These are phyloP conservation scores for Ammopiptanthus mongolicus DNA, from an alignment of 306 rosid genomes.

Conservation along the genomic window DNA sequence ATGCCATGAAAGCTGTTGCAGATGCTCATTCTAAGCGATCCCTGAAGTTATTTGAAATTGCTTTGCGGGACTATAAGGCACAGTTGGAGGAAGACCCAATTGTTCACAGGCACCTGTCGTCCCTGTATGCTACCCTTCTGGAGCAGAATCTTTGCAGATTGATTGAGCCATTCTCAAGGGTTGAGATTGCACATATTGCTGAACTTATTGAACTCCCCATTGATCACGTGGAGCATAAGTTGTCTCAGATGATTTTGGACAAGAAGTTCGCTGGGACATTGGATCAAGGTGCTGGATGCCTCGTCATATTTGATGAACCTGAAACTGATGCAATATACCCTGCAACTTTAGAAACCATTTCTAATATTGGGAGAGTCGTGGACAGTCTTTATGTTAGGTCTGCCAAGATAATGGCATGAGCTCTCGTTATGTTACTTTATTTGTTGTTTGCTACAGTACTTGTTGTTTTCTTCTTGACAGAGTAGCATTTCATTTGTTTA, in stretches of 20 bases:
- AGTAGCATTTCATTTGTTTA: not conserved
- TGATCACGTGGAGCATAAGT: conserved; percentile 53
- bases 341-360: conserved; percentile 75
- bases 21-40: conserved; percentile 93
- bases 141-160: conserved; percentile 95
- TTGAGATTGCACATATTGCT: conserved; percentile 84
- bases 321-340: conserved; percentile 52
- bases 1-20: conserved; percentile 97
- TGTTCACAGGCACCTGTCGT: conserved; percentile 86
- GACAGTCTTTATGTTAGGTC: conserved; percentile 91
- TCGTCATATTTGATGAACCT: conserved; percentile 49
- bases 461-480: not conserved
- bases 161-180: conserved; percentile 93
- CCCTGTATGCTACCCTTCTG: conserved; percentile 78
- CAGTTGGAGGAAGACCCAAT: conserved; percentile 95
- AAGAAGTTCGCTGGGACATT: conserved; percentile 75
- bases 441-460: not conserved
- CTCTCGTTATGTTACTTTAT: not conserved
- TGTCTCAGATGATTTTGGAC: conserved; percentile 59
- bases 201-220: conserved; percentile 80
- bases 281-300: conserved; percentile 91
- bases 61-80: conserved; percentile 70
- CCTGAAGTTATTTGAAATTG: conserved; percentile 73
- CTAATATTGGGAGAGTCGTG: conserved; percentile 88
- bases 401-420: conserved; percentile 90